Conservation (phyloP, 352 stramenopile genomes). For the Thalassiosira pacifica region DNA sequence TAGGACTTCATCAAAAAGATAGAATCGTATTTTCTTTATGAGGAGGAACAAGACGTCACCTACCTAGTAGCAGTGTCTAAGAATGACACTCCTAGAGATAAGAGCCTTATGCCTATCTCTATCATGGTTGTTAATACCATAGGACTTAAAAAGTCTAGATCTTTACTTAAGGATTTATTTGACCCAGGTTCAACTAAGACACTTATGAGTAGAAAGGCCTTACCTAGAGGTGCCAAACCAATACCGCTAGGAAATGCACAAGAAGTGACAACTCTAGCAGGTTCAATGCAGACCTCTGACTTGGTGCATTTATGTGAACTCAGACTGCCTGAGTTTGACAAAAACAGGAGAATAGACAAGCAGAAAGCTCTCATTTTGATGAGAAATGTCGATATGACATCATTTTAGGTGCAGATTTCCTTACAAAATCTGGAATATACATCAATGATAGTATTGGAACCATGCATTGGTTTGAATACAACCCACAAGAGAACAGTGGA, state of each 20-base stretch:
- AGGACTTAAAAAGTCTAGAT: conserved; percentile 1
- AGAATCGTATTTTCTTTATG: background rate
- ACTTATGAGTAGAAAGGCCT: conserved; percentile 7
- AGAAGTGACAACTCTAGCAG: conserved; percentile 26
- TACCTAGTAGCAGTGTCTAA: background rate
- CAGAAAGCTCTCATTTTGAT: conserved; percentile 38
- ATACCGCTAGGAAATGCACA: conserved; percentile 3
- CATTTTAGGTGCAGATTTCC: conserved; percentile 55
- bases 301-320: conserved; percentile 8
- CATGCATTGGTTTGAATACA: conserved; percentile 2
- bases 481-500: background rate
- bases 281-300: background rate
- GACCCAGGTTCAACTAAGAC: conserved; percentile 22
- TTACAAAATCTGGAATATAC: conserved; percentile 46
- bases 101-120: background rate
- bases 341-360: conserved; percentile 17
- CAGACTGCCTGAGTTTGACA: conserved; percentile 32
- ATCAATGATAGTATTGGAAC: conserved; percentile 7
- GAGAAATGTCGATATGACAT: conserved; percentile 53
- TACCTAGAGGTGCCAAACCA: conserved; percentile 3
- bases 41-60: background rate
- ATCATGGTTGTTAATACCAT: conserved; percentile 35
- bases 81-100: background rate
- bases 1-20: background rate
- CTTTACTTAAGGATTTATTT: conserved; percentile 29